Conservation (phyloP, 768 basidiomycete species). For the Pisolithus marmoratus region DNA sequence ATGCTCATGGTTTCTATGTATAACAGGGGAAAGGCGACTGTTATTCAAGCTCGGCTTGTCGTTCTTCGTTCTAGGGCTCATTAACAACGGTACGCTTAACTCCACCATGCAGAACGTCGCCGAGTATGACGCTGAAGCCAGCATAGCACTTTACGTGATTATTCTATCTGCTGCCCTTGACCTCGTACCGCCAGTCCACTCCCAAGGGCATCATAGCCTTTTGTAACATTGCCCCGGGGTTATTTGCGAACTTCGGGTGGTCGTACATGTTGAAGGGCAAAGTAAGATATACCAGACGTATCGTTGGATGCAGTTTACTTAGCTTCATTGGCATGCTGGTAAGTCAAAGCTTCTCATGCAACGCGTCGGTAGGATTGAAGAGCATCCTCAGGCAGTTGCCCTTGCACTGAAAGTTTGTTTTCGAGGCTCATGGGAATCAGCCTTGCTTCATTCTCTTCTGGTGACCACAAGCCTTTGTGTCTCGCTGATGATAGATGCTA, state of each 20-base stretch:
- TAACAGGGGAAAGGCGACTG: constrained; percentile 19
- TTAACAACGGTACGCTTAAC: constrained; percentile 71
- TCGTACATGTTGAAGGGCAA: constrained; percentile 85
- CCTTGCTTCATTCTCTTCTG: constrained; percentile 83
- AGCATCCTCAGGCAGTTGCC: constrained; percentile 63
- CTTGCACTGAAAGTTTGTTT: constrained; percentile 52
- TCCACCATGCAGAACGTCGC: background rate
- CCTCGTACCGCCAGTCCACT: constrained; percentile 82
- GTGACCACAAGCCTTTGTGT: constrained; percentile 28
- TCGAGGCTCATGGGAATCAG: constrained; percentile 80
- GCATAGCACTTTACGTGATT: constrained; percentile 85
- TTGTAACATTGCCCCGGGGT: constrained; percentile 88
- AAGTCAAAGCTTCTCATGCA: constrained; percentile 24
- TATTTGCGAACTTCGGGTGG: constrained; percentile 87
- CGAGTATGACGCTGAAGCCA: background rate
- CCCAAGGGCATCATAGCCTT: constrained; percentile 95
- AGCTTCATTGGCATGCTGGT: constrained; percentile 88
- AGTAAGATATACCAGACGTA: constrained; percentile 72
- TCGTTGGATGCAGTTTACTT: constrained; percentile 68
- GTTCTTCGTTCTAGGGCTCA: constrained; percentile 88
- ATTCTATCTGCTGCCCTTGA: constrained; percentile 95
- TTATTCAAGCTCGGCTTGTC: constrained; percentile 45
- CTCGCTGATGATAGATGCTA: background rate
- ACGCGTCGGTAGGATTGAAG: too few relatives aligned
- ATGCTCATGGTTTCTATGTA: constrained; percentile 13